Percentiles rank a stretch among this genome's conserved stretches.
Evolutionary conservation across 164 flowering plant species (phyloP).

Genomic region (Cinnamomum chago): DNA sequence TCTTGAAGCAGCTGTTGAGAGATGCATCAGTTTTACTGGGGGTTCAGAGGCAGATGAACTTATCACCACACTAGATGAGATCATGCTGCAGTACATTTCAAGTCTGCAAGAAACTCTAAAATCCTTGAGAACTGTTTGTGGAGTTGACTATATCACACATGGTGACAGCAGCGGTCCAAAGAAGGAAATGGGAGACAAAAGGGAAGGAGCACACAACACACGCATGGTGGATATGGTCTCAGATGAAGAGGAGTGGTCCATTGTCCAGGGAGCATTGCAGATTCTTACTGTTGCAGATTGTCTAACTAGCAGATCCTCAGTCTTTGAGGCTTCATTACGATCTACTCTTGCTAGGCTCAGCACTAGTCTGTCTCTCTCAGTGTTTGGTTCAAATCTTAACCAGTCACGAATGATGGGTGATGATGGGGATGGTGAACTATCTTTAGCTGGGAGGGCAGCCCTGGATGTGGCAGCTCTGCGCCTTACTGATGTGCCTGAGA

Average conservation of each 20-base stretch:
- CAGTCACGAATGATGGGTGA: conserved; percentile 35
- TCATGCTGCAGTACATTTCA: conserved; percentile 85
- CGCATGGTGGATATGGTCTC: conserved; percentile 63
- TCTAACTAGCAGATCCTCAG: conserved; percentile 89
- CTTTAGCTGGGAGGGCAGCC: conserved; percentile 68
- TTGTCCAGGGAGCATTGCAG: conserved; percentile 98
- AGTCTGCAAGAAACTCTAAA: conserved; percentile 79
- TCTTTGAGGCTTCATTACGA: conserved; percentile 94
- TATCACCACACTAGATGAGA: conserved; percentile 81
- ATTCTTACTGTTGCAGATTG: conserved; percentile 94
- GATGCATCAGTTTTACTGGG: conserved; percentile 96
- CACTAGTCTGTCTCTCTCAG: conserved; percentile 73
- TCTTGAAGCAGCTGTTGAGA: conserved; percentile 95
- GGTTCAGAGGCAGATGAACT: conserved; percentile 99
- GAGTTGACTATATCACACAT: conserved; percentile 46
- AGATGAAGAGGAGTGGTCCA: conserved; percentile 99
- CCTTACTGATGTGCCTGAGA: conserved; percentile 83
- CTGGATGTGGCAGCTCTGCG: conserved; percentile 84
- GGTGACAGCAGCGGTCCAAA: conserved; percentile 45
- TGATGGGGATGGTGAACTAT: conserved; percentile 44
- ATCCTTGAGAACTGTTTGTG: conserved; percentile 82
- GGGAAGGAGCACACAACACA: conserved; percentile 48
- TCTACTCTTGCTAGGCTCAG: conserved; percentile 90
- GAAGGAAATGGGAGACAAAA: conserved; percentile 77
- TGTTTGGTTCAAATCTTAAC: conserved; percentile 69